Conservation (phyloP, 371 early-diverging fungal genomes). For the Entomophthora muscae region DNA sequence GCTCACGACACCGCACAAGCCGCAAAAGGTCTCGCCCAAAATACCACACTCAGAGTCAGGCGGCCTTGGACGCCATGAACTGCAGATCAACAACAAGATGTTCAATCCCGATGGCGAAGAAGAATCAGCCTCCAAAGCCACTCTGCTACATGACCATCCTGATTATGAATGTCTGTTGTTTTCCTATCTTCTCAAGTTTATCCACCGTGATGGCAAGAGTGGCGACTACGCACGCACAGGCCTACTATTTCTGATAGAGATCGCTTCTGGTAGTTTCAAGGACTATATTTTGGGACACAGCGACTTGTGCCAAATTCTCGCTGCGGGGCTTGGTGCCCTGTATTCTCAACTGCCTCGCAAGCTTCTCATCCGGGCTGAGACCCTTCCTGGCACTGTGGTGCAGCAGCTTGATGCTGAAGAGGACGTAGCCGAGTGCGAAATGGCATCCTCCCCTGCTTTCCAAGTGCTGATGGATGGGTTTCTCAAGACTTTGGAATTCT, state of each 20-base stretch:
- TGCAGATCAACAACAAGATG: conserved; percentile 1
- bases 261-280: conserved; percentile 51
- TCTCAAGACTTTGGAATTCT: conserved; percentile 50
- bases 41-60: conserved; percentile 3
- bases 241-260: conserved; percentile 70
- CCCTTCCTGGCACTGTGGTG: conserved; percentile 22
- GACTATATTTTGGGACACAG: conserved; percentile 55
- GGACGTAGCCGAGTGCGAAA: conserved; percentile 16
- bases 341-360: conserved; percentile 83
- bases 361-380: conserved; percentile 29
- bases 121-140: background rate
- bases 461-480: conserved; percentile 58
- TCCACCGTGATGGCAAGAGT: conserved; percentile 70
- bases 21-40: conserved; percentile 9
- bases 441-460: conserved; percentile 42
- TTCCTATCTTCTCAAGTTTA: conserved; percentile 63
- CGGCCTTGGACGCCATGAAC: background rate
- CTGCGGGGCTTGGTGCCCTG: conserved; percentile 74
- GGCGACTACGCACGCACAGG: conserved; percentile 86
- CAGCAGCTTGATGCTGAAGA: conserved; percentile 15
- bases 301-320: conserved; percentile 63
- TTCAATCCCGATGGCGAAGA: conserved; percentile 10
- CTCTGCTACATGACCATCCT: conserved; percentile 14
- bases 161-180: conserved; percentile 71
- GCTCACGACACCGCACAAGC: conserved; percentile 42